Evolutionary conservation across 768 basidiomycete genomes (phyloP).

Genomic region (Collybia nuda): DNA sequence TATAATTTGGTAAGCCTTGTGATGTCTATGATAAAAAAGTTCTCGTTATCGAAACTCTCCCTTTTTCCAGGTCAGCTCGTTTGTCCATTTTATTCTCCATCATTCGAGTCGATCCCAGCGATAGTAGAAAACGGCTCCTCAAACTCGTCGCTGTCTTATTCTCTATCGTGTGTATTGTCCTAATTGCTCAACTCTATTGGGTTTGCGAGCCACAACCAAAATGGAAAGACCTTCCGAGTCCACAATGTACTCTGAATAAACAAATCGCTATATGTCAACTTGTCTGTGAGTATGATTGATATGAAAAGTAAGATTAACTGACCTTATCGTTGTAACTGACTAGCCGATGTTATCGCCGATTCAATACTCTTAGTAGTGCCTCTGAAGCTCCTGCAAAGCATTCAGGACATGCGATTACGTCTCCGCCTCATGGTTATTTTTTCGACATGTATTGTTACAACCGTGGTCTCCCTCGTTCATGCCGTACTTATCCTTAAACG

Average conservation of each 20-base stretch:
- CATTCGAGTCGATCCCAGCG: slow-evolving; percentile 44
- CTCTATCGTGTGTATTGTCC: slow-evolving; percentile 27
- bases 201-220: slow-evolving; percentile 32
- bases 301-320: too few species aligned
- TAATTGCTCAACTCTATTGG: slow-evolving; percentile 44
- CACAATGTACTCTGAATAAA: slow-evolving; percentile 41
- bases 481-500: slow-evolving; percentile 34
- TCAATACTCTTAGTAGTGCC: slow-evolving; percentile 43
- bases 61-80: slow-evolving; percentile 37
- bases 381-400: slow-evolving; percentile 38
- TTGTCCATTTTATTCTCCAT: slow-evolving; percentile 53
- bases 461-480: slow-evolving; percentile 42
- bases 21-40: neutral
- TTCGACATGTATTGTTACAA: slow-evolving; percentile 52
- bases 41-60: neutral
- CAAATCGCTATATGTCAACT: slow-evolving; percentile 52
- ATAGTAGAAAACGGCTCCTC: slow-evolving; percentile 18
- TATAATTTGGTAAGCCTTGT: slow-evolving; percentile 33
- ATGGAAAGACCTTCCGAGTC: slow-evolving; percentile 36
- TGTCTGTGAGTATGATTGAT: slow-evolving; percentile 36
- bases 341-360: slow-evolving; percentile 37
- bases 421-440: slow-evolving; percentile 47
- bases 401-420: slow-evolving; percentile 35
- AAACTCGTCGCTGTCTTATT: slow-evolving; percentile 27
- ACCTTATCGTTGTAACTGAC: neutral